Conservation (phyloP, 805 yeast species). For the Zygotorulaspora sp. region DNA sequence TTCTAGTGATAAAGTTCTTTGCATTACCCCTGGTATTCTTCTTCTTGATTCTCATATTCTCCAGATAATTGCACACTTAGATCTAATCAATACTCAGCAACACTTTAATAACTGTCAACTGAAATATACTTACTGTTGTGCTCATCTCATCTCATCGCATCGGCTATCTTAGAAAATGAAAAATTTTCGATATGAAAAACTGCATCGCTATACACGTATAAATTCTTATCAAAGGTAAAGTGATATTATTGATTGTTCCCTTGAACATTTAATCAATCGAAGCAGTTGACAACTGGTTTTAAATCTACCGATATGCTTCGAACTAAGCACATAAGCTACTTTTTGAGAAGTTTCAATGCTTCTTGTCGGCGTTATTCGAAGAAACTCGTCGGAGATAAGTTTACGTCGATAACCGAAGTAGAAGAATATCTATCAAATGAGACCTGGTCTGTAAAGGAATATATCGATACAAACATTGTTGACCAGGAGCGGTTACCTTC, state of each 20-base stretch:
- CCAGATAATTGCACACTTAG: no score
- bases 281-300: no score
- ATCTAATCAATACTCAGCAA: no score
- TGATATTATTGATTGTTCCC: no score
- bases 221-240: no score
- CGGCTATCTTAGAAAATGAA: constrained; percentile 14
- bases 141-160: constrained; percentile 24
- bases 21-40: constrained; percentile 85
- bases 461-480: constrained; percentile 14
- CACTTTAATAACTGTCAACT: no score
- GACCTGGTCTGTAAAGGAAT: constrained; percentile 28
- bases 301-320: no score
- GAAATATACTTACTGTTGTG: no score
- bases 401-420: constrained; percentile 26
- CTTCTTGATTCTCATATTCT: constrained; percentile 72
- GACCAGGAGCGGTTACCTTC: constrained; percentile 13
- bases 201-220: background rate
- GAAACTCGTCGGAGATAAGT: constrained; percentile 17
- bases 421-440: constrained; percentile 20
- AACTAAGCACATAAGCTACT: background rate
- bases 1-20: constrained; percentile 85
- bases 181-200: constrained; percentile 16
- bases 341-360: constrained; percentile 2
- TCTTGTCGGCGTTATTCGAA: constrained; percentile 6
- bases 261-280: no score